phyloP scores from a whole-genome alignment of 495 filamentous ascomycete genomes.

The Daldinia bambusicola region DNA sequence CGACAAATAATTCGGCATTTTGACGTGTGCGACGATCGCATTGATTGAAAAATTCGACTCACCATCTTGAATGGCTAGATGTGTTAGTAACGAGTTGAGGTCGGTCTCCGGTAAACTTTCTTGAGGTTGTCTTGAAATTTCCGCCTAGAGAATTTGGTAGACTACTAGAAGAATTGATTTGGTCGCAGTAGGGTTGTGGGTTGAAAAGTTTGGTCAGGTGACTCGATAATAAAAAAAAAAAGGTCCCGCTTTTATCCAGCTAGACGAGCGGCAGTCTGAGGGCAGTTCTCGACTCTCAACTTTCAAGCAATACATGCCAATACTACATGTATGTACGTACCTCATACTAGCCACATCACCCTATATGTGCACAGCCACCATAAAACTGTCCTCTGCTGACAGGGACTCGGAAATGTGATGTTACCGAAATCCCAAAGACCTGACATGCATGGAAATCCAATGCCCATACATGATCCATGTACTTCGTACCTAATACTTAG shows the following conservation, averaged over 20 bases:
- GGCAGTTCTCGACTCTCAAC: no score
- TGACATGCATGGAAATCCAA: neutral
- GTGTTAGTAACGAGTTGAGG: conserved; percentile 46
- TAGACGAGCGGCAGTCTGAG: conserved; percentile 29
- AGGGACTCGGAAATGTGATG: neutral
- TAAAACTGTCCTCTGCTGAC: neutral
- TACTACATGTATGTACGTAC: conserved; percentile 12
- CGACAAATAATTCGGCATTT: conserved; percentile 7
- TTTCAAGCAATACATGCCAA: no score
- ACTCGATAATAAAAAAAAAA: conserved; percentile 7
- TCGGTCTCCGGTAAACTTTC: conserved; percentile 48
- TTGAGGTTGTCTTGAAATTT: conserved; percentile 50
- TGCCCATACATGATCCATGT: neutral
- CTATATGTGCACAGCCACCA: neutral
- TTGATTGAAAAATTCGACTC: conserved; percentile 45
- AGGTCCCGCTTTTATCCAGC: conserved; percentile 2
- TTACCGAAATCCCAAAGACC: neutral
- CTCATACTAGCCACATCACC: conserved; percentile 21
- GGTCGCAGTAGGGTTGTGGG: conserved; percentile 44
- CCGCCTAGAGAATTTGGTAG: conserved; percentile 45
- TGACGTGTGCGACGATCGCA: conserved; percentile 15
- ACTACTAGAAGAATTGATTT: conserved; percentile 47
- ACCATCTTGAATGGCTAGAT: conserved; percentile 60
- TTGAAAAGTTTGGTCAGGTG: conserved; percentile 43
- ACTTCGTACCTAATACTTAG: conserved; percentile 4